phyloP scores from a whole-genome alignment of 805 yeast genomes.

The Lipomyces oligophaga region DNA sequence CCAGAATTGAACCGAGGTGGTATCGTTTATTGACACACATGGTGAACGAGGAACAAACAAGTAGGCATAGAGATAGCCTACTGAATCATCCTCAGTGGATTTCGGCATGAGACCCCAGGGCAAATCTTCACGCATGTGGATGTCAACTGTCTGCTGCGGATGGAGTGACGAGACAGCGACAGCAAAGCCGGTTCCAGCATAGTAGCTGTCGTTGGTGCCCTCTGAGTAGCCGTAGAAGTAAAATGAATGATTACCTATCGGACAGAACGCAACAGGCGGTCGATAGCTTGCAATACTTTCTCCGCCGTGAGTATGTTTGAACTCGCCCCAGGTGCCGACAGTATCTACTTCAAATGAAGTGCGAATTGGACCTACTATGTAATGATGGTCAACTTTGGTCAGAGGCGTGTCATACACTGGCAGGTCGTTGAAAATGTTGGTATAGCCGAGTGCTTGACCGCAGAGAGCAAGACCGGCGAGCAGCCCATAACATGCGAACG shows the following conservation, averaged over 20 bases:
- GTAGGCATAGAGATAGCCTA: too few relatives aligned
- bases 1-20: slow-evolving; percentile 14
- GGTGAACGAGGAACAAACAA: slow-evolving; percentile 1
- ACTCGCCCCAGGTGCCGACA: slow-evolving; percentile 2
- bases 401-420: slow-evolving; percentile 5
- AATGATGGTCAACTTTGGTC: not conserved
- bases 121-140: not conserved
- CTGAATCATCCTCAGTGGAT: slow-evolving; percentile 5
- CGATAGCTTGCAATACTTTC: not conserved
- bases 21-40: slow-evolving; percentile 1
- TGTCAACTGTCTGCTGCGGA: slow-evolving; percentile 4
- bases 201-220: not conserved
- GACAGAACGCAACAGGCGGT: slow-evolving; percentile 6
- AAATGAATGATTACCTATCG: slow-evolving; percentile 9
- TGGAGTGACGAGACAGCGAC: slow-evolving; percentile 5
- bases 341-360: slow-evolving; percentile 6
- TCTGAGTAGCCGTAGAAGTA: slow-evolving; percentile 9
- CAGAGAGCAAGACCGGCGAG: too few relatives aligned
- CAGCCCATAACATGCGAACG: too few relatives aligned
- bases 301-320: not conserved
- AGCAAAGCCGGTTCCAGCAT: not conserved
- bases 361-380: not conserved
- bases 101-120: slow-evolving; percentile 2
- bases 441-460: too few relatives aligned
- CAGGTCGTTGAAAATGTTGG: too few relatives aligned